A percentile compares a stretch with the other conserved stretches of the same genome.
These are phyloP conservation scores for Lipomyces spencermartinsiae DNA, from an alignment of 805 yeast genomes.

Conservation along the genomic window DNA sequence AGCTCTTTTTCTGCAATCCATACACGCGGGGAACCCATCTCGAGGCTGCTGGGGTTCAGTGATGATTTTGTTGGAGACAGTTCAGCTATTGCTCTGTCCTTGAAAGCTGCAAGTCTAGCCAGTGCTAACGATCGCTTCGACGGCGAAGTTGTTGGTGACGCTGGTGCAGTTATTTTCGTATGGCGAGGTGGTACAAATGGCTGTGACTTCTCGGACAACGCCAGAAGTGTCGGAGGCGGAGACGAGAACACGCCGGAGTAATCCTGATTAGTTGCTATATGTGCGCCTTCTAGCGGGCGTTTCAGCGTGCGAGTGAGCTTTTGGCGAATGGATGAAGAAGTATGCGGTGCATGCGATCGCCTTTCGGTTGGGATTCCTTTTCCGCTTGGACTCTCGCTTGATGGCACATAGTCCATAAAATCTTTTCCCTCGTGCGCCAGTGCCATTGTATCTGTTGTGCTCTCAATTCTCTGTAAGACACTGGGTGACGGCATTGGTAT, in stretches of 20 bases:
- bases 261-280: not conserved
- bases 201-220: not conserved
- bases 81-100: slow-evolving; percentile 15
- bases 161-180: not conserved
- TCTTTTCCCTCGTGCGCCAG: not conserved
- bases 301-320: slow-evolving; percentile 17
- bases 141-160: slow-evolving; percentile 13
- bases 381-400: not conserved
- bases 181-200: slow-evolving; percentile 26
- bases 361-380: not conserved
- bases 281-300: slow-evolving; percentile 10
- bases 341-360: not conserved
- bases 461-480: not conserved
- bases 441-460: not conserved
- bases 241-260: slow-evolving; percentile 13
- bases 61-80: slow-evolving; percentile 7
- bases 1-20: slow-evolving; percentile 26
- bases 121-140: slow-evolving; percentile 10
- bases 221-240: slow-evolving; percentile 15
- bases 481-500: slow-evolving; percentile 2
- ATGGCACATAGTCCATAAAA: not conserved
- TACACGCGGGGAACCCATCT: not conserved
- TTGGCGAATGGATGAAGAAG: slow-evolving; percentile 15
- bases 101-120: slow-evolving; percentile 13
- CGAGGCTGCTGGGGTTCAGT: not conserved